These are phyloP conservation scores for Xylaria scruposa DNA, from an alignment of 495 filamentous ascomycete species.

Conservation along the genomic window DNA sequence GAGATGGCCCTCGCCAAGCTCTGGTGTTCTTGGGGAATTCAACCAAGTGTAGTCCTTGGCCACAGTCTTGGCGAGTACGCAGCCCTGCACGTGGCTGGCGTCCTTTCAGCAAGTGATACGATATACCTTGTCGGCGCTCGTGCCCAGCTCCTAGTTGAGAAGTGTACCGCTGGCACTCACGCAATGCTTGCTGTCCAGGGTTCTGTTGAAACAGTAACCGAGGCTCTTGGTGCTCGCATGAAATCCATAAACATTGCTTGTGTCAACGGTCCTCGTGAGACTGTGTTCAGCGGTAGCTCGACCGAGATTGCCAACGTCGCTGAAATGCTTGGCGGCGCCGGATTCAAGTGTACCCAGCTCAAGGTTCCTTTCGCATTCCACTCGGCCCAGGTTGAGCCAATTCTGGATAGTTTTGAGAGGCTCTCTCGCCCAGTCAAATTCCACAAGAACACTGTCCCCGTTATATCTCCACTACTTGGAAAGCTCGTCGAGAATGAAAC, in stretches of 20 bases:
- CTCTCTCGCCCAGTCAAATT: slow-evolving; percentile 66
- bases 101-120: slow-evolving; percentile 78
- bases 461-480: slow-evolving; percentile 73
- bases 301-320: slow-evolving; percentile 63
- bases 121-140: slow-evolving; percentile 82
- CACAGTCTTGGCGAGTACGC: slow-evolving; percentile 92
- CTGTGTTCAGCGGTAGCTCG: slow-evolving; percentile 64
- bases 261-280: slow-evolving; percentile 66
- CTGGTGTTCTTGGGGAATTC: slow-evolving; percentile 81
- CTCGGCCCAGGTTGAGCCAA: slow-evolving; percentile 78
- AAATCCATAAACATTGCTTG: slow-evolving; percentile 59
- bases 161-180: slow-evolving; percentile 75
- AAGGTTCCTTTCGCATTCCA: slow-evolving; percentile 84
- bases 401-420: slow-evolving; percentile 69
- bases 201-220: slow-evolving; percentile 47
- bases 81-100: slow-evolving; percentile 79
- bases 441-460: slow-evolving; percentile 65
- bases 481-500: slow-evolving; percentile 63
- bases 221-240: slow-evolving; percentile 47
- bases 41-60: slow-evolving; percentile 77
- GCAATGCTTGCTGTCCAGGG: slow-evolving; percentile 67
- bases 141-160: slow-evolving; percentile 74
- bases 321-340: slow-evolving; percentile 61
- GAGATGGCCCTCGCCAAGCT: slow-evolving; percentile 86
- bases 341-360: slow-evolving; percentile 72